Evolutionary conservation across 140 eudicot species (phyloP).

Genomic region (Senecio squalidus): DNA sequence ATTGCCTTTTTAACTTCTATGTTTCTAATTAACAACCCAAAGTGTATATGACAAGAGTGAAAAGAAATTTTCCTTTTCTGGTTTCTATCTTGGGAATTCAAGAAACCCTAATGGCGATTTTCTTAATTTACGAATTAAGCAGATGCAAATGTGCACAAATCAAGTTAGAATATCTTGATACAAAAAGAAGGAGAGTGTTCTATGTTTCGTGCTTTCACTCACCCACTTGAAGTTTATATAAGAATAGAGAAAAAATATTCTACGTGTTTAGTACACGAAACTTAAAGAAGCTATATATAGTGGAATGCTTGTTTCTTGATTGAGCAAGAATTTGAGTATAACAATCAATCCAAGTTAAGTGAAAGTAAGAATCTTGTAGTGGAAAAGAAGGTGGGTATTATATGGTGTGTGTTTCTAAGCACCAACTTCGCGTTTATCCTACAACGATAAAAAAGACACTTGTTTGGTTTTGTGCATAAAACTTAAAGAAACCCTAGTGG

Average conservation of each 20-base stretch:
- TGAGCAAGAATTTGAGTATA: conserved; percentile 11
- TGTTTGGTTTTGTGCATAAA: conserved; percentile 2
- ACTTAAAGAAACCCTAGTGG: conserved; percentile 18
- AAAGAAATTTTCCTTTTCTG: conserved; percentile 1
- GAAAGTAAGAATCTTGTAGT: conserved; percentile 27
- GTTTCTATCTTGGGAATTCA: conserved; percentile 4
- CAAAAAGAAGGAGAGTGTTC: conserved; percentile 10
- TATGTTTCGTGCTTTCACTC: neutral
- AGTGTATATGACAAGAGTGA: neutral
- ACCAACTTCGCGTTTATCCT: conserved; percentile 13
- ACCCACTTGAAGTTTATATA: conserved; percentile 25
- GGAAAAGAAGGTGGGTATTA: conserved; percentile 24
- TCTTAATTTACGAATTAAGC: conserved; percentile 13
- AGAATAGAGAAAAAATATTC: conserved; percentile 19
- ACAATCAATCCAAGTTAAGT: conserved; percentile 12
- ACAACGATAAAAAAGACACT: conserved; percentile 7
- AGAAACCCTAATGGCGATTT: conserved; percentile 14
- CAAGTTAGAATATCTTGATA: conserved; percentile 16
- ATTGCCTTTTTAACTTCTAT: conserved; percentile 19
- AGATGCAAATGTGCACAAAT: conserved; percentile 9
- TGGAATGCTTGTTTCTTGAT: conserved; percentile 24
- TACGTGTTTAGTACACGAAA: conserved; percentile 5
- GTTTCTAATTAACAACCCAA: conserved; percentile 16
- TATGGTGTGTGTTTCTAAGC: conserved; percentile 14
- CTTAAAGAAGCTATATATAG: conserved; percentile 16